Base-by-base conservation (phyloP, 192 early-diverging fungal genomes). In the Physocladia obscura region DNA sequence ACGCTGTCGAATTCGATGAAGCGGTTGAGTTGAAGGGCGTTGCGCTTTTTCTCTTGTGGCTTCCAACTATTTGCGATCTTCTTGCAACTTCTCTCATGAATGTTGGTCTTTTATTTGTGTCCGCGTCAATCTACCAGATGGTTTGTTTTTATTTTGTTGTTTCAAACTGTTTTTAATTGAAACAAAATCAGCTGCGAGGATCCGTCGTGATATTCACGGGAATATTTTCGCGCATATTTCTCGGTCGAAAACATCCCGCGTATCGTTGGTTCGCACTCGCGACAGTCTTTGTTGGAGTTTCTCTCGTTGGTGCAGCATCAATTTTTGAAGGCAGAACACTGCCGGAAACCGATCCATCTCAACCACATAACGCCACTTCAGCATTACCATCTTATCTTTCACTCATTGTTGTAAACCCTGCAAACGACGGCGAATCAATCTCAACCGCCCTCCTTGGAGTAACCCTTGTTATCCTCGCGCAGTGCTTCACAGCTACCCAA, bases 201-300 rank as follows among this genome's bases (percentile, higher is more conserved):
- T 89, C 91, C 1, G 91, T 97, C 37, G 95, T 98, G 22, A 84
- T 98, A 32, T 97, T 97, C 59, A 96, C 95, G 21, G 95, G 94
- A 37, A 63, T 89, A n/a, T 88, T 98, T 48, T 93, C 91, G 0
- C 87, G 89, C 35, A 59, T 95, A 26, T 97, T 98, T 78, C 83
- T 97, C 35, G 83, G 88, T 39, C 84, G 91, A 31, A 84, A 88
- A 11, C 85, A 97, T 49, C 86, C 84, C 30, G 57, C 78, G 11
- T 94, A 89, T 83, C 85, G 95, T 61, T 91, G 94, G 87, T 81
- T 92, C 30, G 90, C 94, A 3, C 85, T 98, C 19, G 62, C 84
- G 31, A 80, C 91, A 37, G 92, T 95, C 4, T 90, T 94, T 31
- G 31, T 82, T 2, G 96, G 95, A 49, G 93, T 98, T n/a, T 84